Evolutionary conservation across 2,329 filamentous ascomycete species (phyloP).

Genomic region (Neonectria coccinea): DNA sequence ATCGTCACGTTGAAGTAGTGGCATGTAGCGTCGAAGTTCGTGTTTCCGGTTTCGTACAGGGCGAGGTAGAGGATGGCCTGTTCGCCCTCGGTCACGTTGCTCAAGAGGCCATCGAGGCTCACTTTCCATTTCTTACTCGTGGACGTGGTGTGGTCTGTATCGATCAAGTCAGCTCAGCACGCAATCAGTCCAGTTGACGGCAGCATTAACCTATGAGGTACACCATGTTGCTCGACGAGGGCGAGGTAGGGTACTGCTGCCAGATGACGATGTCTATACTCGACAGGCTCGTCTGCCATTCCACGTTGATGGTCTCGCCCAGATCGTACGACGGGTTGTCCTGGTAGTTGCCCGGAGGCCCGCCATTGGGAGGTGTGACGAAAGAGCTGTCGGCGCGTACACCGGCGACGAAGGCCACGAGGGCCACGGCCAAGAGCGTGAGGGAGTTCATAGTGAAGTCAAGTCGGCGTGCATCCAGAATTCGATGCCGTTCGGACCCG

Average conservation of each 20-base stretch:
- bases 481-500: not conserved
- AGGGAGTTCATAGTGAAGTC: not conserved
- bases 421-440: not conserved
- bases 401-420: not conserved
- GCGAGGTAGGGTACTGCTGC: conserved; percentile 40
- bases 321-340: conserved; percentile 42
- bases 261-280: conserved; percentile 37
- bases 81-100: conserved; percentile 20
- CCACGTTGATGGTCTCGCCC: conserved; percentile 40
- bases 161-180: not conserved
- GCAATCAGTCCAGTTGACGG: not conserved
- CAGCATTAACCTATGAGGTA: not conserved
- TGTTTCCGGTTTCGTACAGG: conserved; percentile 28
- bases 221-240: not conserved
- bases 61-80: conserved; percentile 38
- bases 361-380: conserved; percentile 5
- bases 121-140: conserved; percentile 40
- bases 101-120: conserved; percentile 30
- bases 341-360: conserved; percentile 27
- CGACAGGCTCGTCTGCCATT: conserved; percentile 39
- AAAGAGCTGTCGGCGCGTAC: conserved; percentile 9
- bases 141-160: conserved; percentile 35
- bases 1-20: conserved; percentile 42
- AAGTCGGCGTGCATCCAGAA: not conserved
- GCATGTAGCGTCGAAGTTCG: conserved; percentile 28